Evolutionary conservation across 345 rosid species (phyloP).

Genomic region (Stellera chamaejasme): DNA sequence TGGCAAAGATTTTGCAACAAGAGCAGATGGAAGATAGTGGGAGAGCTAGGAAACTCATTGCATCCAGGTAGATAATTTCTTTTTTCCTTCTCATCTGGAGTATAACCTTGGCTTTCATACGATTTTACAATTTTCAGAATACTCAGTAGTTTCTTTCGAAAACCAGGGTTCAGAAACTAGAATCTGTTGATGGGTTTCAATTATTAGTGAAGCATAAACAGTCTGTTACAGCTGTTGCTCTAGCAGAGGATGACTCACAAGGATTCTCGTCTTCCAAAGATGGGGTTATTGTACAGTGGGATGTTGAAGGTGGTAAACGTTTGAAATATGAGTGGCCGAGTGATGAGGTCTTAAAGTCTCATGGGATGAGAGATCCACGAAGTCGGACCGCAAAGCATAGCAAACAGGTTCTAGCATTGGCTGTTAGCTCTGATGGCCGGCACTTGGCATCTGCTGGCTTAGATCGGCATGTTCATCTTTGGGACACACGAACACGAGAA

Average conservation of each 20-base stretch:
- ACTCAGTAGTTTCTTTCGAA: not conserved
- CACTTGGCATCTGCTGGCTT: slow-evolving; percentile 92
- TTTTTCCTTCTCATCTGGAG: not conserved
- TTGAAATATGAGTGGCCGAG: slow-evolving; percentile 77
- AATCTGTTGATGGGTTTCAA: slow-evolving; percentile 36
- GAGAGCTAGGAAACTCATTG: slow-evolving; percentile 54
- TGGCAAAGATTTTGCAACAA: slow-evolving; percentile 59
- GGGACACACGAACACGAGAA: slow-evolving; percentile 85
- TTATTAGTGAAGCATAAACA: slow-evolving; percentile 58
- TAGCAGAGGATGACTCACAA: slow-evolving; percentile 74
- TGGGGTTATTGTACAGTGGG: slow-evolving; percentile 82
- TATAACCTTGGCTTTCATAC: not conserved
- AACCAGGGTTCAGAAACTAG: slow-evolving; percentile 66
- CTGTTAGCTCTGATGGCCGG: slow-evolving; percentile 86
- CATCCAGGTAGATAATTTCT: slow-evolving; percentile 52
- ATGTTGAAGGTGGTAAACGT: slow-evolving; percentile 57
- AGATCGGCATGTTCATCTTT: slow-evolving; percentile 91
- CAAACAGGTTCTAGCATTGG: slow-evolving; percentile 67
- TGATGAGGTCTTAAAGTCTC: slow-evolving; percentile 53
- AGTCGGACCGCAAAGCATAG: slow-evolving; percentile 66
- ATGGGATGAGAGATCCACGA: slow-evolving; percentile 69
- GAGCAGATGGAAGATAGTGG: slow-evolving; percentile 92
- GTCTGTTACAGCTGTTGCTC: slow-evolving; percentile 73
- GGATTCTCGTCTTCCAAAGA: slow-evolving; percentile 96
- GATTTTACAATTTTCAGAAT: not conserved